A percentile compares a stretch with the other conserved stretches of the same genome.
These are phyloP conservation scores for Penicillium angulare DNA, from an alignment of 495 filamentous ascomycete species.

Conservation along the genomic window DNA sequence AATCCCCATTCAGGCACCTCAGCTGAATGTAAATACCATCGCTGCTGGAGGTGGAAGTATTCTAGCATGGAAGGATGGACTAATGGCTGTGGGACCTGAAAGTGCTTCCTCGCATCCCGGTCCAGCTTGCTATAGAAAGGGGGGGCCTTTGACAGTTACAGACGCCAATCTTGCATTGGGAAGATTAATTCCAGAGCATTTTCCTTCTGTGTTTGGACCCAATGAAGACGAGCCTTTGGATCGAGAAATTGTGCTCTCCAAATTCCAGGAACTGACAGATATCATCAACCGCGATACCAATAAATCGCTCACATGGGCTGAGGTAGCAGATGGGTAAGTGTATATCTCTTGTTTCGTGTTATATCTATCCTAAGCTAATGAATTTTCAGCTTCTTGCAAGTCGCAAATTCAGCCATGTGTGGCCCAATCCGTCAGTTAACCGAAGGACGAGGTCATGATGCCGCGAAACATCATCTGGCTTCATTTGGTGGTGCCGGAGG, in stretches of 20 bases:
- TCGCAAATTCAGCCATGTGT: constrained; percentile 10
- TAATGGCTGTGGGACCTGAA: constrained; percentile 87
- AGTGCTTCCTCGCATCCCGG: constrained; percentile 85
- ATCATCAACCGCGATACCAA: constrained; percentile 57
- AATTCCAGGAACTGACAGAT: constrained; percentile 69
- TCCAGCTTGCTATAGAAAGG: constrained; percentile 87
- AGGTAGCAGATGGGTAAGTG: constrained; percentile 64
- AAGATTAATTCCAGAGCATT: constrained; percentile 81
- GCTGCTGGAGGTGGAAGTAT: constrained; percentile 86
- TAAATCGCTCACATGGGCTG: constrained; percentile 61
- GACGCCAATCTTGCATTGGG: constrained; percentile 88
- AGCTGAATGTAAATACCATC: constrained; percentile 93
- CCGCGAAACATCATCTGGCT: constrained; percentile 29
- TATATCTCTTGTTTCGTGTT: no score
- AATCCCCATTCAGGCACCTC: constrained; percentile 88
- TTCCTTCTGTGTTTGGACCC: no score
- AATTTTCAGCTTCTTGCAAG: no score
- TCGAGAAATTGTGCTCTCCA: constrained; percentile 62
- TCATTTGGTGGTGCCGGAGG: constrained; percentile 42
- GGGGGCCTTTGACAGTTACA: constrained; percentile 83
- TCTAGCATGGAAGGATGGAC: constrained; percentile 79
- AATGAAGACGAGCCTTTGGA: constrained; percentile 67
- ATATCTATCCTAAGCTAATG: no score
- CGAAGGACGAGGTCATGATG: constrained; percentile 32
- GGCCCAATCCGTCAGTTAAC: constrained; percentile 19